A percentile compares a stretch with the other conserved stretches of the same genome.
Conservation (phyloP, 352 stramenopile species). For the Elongisporangium senticosum region DNA sequence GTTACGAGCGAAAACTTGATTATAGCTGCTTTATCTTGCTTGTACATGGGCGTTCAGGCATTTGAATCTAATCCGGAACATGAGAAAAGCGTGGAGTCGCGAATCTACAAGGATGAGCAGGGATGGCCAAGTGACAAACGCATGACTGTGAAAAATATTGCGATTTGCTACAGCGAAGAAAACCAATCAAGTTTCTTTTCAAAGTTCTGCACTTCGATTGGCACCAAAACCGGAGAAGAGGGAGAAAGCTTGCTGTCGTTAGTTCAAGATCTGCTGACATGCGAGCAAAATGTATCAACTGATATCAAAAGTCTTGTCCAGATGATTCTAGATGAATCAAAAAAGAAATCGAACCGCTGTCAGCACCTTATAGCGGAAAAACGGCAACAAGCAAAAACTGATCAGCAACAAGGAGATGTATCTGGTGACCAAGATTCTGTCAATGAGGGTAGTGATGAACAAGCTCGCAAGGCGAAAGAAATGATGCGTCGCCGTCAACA, state of each 20-base stretch:
- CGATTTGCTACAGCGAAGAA: constrained; percentile 23
- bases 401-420: neutral
- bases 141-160: constrained; percentile 20
- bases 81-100: neutral
- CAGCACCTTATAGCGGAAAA: neutral
- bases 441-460: constrained; percentile 7
- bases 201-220: constrained; percentile 24
- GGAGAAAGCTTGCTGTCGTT: constrained; percentile 20
- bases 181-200: constrained; percentile 19
- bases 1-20: constrained; percentile 47
- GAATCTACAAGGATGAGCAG: neutral
- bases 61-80: constrained; percentile 10
- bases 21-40: constrained; percentile 39
- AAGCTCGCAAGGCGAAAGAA: constrained; percentile 38
- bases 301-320: constrained; percentile 6
- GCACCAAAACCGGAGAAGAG: neutral
- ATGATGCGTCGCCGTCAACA: constrained; percentile 59
- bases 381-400: neutral
- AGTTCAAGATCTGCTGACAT: neutral
- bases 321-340: constrained; percentile 4
- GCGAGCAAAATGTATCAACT: neutral
- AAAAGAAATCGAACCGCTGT: constrained; percentile 8
- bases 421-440: constrained; percentile 4
- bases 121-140: neutral
- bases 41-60: constrained; percentile 43